phyloP scores from a whole-genome alignment of 2,329 filamentous ascomycete genomes.

The Fusarium coffeatum region DNA sequence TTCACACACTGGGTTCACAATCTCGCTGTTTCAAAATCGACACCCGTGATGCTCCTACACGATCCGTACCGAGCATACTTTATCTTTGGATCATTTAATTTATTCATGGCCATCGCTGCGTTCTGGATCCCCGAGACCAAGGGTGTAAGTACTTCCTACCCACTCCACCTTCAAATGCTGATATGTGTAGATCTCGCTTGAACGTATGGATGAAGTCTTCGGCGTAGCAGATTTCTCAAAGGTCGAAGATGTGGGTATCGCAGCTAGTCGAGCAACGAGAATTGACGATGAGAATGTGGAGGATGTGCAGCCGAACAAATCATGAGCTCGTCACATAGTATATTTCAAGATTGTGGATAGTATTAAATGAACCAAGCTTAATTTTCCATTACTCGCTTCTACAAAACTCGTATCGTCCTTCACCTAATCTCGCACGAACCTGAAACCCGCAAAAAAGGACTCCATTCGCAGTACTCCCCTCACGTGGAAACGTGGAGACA shows the following conservation, averaged over 20 bases:
- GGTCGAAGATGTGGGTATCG: constrained; percentile 25
- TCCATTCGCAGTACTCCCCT: background rate
- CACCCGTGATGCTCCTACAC: constrained; percentile 68
- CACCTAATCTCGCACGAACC: background rate
- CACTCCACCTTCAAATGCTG: rapidly evolving
- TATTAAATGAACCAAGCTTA: background rate
- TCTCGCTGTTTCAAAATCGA: constrained; percentile 70
- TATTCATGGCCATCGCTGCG: constrained; percentile 65
- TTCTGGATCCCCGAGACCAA: constrained; percentile 67
- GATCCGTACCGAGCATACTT: constrained; percentile 62
- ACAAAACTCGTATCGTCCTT: background rate
- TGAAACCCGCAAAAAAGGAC: background rate
- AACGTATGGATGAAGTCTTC: constrained; percentile 37
- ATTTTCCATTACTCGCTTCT: no score
- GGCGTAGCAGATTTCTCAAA: constrained; percentile 34
- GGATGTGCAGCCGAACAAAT: background rate
- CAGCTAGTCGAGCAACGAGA: constrained; percentile 12
- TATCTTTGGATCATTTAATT: constrained; percentile 68
- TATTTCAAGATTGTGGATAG: background rate
- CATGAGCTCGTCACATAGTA: background rate
- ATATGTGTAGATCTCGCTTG: constrained; percentile 30
- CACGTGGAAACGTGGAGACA: background rate
- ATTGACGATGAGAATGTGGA: constrained; percentile 31
- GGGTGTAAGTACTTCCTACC: constrained; percentile 52
- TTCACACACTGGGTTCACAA: constrained; percentile 74